A percentile compares a stretch with the other conserved stretches of the same genome.
Evolutionary conservation across 2,329 filamentous ascomycete species (phyloP).

Genomic region (Aureobasidium subglaciale): DNA sequence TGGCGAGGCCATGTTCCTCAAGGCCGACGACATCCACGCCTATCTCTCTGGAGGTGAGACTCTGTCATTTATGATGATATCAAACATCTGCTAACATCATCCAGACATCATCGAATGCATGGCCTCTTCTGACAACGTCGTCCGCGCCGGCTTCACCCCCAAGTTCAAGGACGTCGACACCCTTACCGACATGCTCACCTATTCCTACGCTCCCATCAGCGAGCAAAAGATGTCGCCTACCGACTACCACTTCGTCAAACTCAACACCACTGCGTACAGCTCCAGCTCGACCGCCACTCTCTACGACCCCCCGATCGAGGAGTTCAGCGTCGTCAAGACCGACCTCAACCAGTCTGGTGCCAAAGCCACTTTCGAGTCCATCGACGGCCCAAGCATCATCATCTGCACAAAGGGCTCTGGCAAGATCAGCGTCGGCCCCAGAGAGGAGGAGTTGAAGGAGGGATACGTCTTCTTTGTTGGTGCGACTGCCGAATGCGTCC

Average conservation of each 20-base stretch:
- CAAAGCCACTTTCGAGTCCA: conserved; percentile 80
- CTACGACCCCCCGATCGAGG: conserved; percentile 94
- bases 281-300: conserved; percentile 65
- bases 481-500: conserved; percentile 72
- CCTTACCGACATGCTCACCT: conserved; percentile 84
- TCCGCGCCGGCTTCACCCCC: conserved; percentile 92
- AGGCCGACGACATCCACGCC: conserved; percentile 94
- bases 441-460: conserved; percentile 57
- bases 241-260: conserved; percentile 77
- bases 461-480: conserved; percentile 60
- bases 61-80: background rate
- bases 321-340: conserved; percentile 84
- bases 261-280: conserved; percentile 76
- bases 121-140: conserved; percentile 97
- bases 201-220: conserved; percentile 87
- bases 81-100: background rate
- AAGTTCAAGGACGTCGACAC: conserved; percentile 97
- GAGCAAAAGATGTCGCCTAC: conserved; percentile 87
- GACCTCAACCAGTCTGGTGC: conserved; percentile 62
- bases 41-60: conserved; percentile 63
- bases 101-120: conserved; percentile 96
- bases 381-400: conserved; percentile 84
- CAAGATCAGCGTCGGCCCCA: conserved; percentile 77
- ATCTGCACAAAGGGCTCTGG: conserved; percentile 83
- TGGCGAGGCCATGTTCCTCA: conserved; percentile 92